A percentile compares a stretch with the other conserved stretches of the same genome.
Conservation (phyloP, 352 stramenopile species). For the Globisporangium cederbergense region DNA sequence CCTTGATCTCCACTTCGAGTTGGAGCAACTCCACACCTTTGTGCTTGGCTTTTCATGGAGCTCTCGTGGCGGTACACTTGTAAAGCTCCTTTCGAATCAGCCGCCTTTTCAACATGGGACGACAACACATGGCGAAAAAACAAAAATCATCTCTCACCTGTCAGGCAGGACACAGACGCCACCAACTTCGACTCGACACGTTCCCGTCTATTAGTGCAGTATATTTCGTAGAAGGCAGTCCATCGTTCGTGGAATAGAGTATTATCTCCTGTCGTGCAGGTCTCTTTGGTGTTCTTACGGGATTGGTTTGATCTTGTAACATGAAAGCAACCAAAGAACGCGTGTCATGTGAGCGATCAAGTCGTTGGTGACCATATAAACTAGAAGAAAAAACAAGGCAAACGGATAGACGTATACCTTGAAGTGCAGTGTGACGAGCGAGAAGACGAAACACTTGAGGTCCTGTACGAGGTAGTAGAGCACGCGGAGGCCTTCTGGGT, state of each 20-base stretch:
- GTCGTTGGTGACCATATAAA: not conserved
- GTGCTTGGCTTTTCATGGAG: no score
- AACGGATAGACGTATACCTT: constrained; percentile 52
- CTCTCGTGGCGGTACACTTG: no score
- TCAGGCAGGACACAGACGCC: not conserved
- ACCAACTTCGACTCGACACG: not conserved
- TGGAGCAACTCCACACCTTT: no score
- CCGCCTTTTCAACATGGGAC: no score
- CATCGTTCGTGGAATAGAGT: not conserved
- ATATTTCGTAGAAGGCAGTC: not conserved
- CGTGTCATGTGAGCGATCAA: not conserved
- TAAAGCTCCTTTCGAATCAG: no score
- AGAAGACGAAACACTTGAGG: constrained; percentile 96
- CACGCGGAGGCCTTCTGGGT: constrained; percentile 91
- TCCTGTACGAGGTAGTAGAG: constrained; percentile 98
- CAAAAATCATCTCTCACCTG: not conserved
- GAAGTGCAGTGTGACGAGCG: constrained; percentile 96
- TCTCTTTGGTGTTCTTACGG: constrained; percentile 32
- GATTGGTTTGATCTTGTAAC: constrained; percentile 94
- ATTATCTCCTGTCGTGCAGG: not conserved
- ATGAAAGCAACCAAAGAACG: not conserved
- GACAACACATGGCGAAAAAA: not conserved
- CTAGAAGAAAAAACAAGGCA: not conserved
- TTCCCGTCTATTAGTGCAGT: not conserved
- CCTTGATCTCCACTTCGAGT: no score